Evolutionary conservation across 1,284 basidiomycete genomes (phyloP), one percentile per base, ranked within the genome.

Genomic region (Puccinia hordei): DNA sequence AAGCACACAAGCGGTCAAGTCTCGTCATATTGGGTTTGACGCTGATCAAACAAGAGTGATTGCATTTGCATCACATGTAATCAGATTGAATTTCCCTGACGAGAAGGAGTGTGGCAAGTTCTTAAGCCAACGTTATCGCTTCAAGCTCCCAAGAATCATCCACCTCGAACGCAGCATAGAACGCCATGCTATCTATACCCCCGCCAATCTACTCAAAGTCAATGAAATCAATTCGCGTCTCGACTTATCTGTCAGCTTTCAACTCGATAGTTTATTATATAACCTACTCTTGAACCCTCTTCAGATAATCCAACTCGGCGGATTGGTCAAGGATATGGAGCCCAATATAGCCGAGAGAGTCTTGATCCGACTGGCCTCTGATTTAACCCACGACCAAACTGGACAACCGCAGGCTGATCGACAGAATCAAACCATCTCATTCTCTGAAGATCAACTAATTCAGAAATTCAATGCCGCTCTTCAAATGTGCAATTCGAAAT

Each of bases 231-330:
- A 89, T 38, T 81, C 82, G n/a, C 74, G 75, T n/a, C 83, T 90
- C 10, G 84, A 87, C 22, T 92, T 91, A 90, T 84, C 87, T 4
- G 87, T 91, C 61, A 90, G 90, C 0, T 92, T 92, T 83, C 91
- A 92, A 83, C 84, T 90, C 27, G 88, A 89, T 83, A 88, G 89
- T 0, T 83, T 90, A 19, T 83, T 92, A 10, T 89, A 87, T 53
- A 91, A 90, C 81, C 88, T 88, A 0, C 85, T 89, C 12, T 85
- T 92, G 55, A 89, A 89, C 81, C 89, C 90, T 0, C 84, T 86
- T 9, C 90, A 92, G 68, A 79, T 90, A 49, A 41, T 55, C 35
- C 46, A 78, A 69, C n/a, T 78, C 8, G 49, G 71, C 44, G 38
- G 35, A 38, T 27, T 24, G 12, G 13, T 78, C 22, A 69, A 33